Base-by-base conservation (phyloP, 768 basidiomycete species). In the Leccinum ochraceum region DNA sequence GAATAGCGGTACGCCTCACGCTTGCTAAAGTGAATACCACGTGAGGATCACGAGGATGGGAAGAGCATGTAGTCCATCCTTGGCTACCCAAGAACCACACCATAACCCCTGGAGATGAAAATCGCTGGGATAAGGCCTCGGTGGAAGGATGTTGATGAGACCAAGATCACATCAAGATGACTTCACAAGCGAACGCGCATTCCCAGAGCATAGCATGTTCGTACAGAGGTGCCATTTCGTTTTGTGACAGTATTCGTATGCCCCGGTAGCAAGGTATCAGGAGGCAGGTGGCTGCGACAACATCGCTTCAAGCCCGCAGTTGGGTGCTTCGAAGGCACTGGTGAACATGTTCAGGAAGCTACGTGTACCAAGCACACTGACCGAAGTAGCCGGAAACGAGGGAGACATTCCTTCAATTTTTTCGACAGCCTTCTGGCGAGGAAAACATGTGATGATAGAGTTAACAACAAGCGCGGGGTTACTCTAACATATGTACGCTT, bases 1-100 rank as follows among this genome's bases (percentile, higher is more conserved):
- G 81, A 80, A 16, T 81, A 81, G 5, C 83, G 71, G 67, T 81
- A 86, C 0, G 78, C 76, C 65, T 87, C 82, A 58, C 84, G 79
- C 76, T 89, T 89, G 71, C 81, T 39, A 39, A n/a, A 42, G 39
- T 42, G 17, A 39, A 39, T n/a, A 42, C 39, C 39, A 42, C 17
- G 39, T n/a, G 39, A 42, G 17, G 17, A 39, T 42, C 17, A 42
- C 39, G 17, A 42, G 39, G 7, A 42, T 42, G 8, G 39, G 4
- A 42, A 42, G 39, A 16, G 22, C 39, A 28, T 44, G 26, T 16
- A 13, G 6, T 6, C 28, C 22, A 11, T 6, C 17, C 20, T 32
- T 13, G 20, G 16, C 39, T 36, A 28, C 32, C 20, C 53, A 39
- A 14, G 24, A 37, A 32, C 13, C 20, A 34, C 13, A 37, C 16